Evolutionary conservation across 495 filamentous ascomycete species (phyloP).

Genomic region (Friedmanniomyces endolithicus): DNA sequence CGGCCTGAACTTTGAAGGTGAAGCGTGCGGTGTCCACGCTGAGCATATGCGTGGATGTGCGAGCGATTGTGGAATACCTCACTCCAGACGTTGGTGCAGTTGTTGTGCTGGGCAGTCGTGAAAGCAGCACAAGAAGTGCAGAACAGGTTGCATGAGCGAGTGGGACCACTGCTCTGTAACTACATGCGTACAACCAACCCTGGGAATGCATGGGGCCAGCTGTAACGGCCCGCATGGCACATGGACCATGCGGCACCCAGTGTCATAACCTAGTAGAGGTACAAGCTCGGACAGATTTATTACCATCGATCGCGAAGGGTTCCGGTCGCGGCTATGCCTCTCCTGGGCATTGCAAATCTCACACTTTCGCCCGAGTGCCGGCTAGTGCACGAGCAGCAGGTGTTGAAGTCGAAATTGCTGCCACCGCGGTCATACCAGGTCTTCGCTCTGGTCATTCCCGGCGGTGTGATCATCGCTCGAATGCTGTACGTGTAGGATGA

Average conservation of each 20-base stretch:
- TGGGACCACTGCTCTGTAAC: neutral
- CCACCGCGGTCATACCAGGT: neutral
- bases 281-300: neutral
- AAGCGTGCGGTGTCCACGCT: neutral
- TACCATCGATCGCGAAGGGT: neutral
- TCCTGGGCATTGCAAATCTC: conserved; percentile 1
- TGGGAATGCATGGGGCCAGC: neutral
- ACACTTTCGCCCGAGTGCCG: neutral
- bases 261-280: neutral
- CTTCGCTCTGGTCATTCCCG: neutral
- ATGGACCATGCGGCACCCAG: neutral
- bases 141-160: neutral
- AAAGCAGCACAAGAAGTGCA: neutral
- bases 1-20: too few species aligned
- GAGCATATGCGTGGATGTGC: neutral
- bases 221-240: conserved; percentile 8
- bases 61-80: neutral
- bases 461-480: too few species aligned
- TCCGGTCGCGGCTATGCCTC: neutral
- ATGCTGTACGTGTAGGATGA: neutral
- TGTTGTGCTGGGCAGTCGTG: neutral
- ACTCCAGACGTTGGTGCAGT: neutral
- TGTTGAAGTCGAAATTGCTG: neutral
- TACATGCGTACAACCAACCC: neutral
- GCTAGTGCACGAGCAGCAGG: neutral